These are phyloP conservation scores for Boechera stricta DNA, from an alignment of 345 rosid genomes.

Conservation along the genomic window DNA sequence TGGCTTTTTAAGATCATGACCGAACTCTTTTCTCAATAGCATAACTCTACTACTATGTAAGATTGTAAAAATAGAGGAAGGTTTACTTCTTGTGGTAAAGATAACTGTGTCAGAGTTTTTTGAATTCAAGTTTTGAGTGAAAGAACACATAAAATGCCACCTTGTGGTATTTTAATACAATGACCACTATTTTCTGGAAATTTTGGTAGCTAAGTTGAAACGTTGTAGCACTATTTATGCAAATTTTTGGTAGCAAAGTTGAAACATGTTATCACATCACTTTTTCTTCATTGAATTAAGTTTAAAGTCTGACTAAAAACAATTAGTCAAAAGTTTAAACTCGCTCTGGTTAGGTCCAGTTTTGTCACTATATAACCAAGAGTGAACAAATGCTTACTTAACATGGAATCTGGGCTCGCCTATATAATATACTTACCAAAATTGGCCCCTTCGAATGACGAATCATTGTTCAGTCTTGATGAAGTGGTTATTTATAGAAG, in stretches of 20 bases:
- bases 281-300: conserved; percentile 27
- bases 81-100: conserved; percentile 77
- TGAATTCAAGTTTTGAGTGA: conserved; percentile 47
- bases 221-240: background rate
- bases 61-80: conserved; percentile 39
- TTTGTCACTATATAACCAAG: conserved; percentile 21
- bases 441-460: conserved; percentile 37
- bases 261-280: background rate
- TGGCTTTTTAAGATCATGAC: background rate
- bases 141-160: background rate
- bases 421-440: conserved; percentile 44
- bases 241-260: background rate
- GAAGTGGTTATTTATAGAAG: conserved; percentile 25
- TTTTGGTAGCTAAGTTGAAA: conserved; percentile 13
- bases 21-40: background rate
- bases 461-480: conserved; percentile 54
- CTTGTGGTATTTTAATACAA: background rate
- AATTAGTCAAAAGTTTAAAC: conserved; percentile 8
- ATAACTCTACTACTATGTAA: background rate
- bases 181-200: conserved; percentile 6
- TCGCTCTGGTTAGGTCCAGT: conserved; percentile 28
- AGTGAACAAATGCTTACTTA: conserved; percentile 36
- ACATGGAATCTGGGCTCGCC: conserved; percentile 24
- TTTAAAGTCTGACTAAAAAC: background rate
- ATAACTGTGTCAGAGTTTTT: conserved; percentile 71